phyloP scores from a whole-genome alignment of 2,329 filamentous ascomycete genomes.

The Phialophora tarda region DNA sequence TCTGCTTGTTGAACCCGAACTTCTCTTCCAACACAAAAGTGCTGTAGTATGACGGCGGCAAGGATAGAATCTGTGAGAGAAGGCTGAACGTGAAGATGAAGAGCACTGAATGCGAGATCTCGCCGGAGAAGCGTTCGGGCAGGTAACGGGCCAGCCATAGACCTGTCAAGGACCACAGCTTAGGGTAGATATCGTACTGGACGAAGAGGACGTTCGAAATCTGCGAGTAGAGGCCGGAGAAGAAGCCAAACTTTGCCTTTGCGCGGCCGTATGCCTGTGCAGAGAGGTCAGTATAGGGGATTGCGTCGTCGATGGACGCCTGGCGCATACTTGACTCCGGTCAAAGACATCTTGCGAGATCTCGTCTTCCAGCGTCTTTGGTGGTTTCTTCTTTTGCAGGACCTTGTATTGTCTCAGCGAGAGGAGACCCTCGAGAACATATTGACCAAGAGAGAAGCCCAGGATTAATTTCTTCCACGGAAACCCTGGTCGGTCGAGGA shows the following conservation, averaged over 20 bases:
- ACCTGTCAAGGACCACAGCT: slow-evolving; percentile 85
- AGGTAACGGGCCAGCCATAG: slow-evolving; percentile 73
- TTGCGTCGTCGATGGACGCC: not conserved
- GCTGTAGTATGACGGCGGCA: slow-evolving; percentile 87
- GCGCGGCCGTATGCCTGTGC: slow-evolving; percentile 84
- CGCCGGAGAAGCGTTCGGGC: slow-evolving; percentile 80
- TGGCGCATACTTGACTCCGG: slow-evolving; percentile 73
- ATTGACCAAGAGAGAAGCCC: slow-evolving; percentile 91
- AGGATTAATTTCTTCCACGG: slow-evolving; percentile 98
- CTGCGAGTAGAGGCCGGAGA: slow-evolving; percentile 82
- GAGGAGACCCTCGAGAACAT: slow-evolving; percentile 85
- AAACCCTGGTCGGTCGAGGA: slow-evolving; percentile 89
- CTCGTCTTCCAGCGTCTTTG: slow-evolving; percentile 85
- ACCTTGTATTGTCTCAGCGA: slow-evolving; percentile 89
- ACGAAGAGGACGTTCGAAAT: slow-evolving; percentile 88
- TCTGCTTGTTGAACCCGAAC: slow-evolving; percentile 99
- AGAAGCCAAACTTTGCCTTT: slow-evolving; percentile 87
- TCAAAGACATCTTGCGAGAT: slow-evolving; percentile 90
- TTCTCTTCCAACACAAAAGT: slow-evolving; percentile 96
- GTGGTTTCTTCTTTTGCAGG: slow-evolving; percentile 77
- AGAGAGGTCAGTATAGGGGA: not conserved
- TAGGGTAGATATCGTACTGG: slow-evolving; percentile 87
- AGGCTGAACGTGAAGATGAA: slow-evolving; percentile 89
- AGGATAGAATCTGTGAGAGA: slow-evolving; percentile 76
- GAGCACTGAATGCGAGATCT: slow-evolving; percentile 90